Evolutionary conservation across 768 basidiomycete genomes (phyloP), one percentile per base, ranked within the genome.

Genomic region (Leucosporidium creatinivorum): DNA sequence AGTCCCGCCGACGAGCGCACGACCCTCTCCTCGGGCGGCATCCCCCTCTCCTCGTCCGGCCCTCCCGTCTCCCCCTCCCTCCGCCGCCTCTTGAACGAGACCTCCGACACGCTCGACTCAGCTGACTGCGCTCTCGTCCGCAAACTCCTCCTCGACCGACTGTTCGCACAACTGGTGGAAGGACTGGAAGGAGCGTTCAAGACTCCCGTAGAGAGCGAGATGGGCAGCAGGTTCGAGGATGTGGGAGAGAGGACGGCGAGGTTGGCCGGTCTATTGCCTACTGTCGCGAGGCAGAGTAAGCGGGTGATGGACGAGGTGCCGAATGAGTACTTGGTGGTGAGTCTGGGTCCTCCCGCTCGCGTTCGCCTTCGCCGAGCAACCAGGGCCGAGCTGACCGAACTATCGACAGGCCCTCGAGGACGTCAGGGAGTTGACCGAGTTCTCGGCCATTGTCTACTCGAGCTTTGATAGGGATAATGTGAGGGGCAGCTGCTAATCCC

Each of bases 201-300:
- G 51, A 30, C 48, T 50, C 68, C 66, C 26, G 80, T 51, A 23
- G 77, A 81, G 54, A 83, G 83, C 33, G 76, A 81, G 58, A 26
- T 12, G 63, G 58, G 26, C 62, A 52, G 51, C 58, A 58, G 67
- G 39, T 68, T 74, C 48, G 67, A 69, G 57, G 69, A 68, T 39
- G 60, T 73, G 1, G 61, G 63, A 33, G 73, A 75, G 63, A 63
- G 65, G 60, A 82, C 83, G 72, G 83, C 89, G 59, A 80, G 89
- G 56, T 77, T 96, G 19, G 93, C 91, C 19, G 85, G 86, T 8
- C 79, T 94, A 72, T 79, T 97, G 33, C 93, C 92, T 6, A 87
- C 85, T 1, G 79, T 96, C 51, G 85, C 88, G 63, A 80, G 85
- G 65, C 92, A 91, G 90, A 87, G 86, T 73, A 51, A 84, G 69